These are phyloP conservation scores for Schizonepeta tenuifolia DNA, from an alignment of 257 asterid species.

Conservation along the genomic window DNA sequence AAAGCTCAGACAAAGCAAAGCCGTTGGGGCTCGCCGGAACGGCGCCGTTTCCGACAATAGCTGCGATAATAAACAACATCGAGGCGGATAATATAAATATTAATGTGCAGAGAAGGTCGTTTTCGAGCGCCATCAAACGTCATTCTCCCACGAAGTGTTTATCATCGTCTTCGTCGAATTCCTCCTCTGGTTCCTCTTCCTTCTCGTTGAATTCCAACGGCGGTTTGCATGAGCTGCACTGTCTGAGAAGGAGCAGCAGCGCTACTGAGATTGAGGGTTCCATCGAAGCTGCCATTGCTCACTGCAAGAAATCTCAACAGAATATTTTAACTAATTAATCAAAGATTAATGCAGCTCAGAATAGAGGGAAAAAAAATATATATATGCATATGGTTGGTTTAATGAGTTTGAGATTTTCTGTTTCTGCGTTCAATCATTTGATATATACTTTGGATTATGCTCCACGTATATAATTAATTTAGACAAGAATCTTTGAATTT, in stretches of 20 bases:
- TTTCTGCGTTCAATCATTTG: background rate
- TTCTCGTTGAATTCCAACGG: slow-evolving; percentile 57
- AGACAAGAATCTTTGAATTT: background rate
- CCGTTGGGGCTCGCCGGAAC: background rate
- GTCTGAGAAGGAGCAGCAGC: slow-evolving; percentile 67
- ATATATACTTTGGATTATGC: slow-evolving; percentile 3
- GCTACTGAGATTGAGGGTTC: slow-evolving; percentile 68
- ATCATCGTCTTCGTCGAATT: slow-evolving; percentile 56
- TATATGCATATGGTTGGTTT: no score
- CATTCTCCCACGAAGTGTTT: slow-evolving; percentile 58
- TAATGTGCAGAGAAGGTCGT: slow-evolving; percentile 60
- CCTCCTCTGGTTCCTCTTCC: slow-evolving; percentile 56
- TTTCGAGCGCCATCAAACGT: slow-evolving; percentile 72
- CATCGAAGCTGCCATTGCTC: slow-evolving; percentile 87
- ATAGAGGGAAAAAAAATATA: no score
- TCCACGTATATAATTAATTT: slow-evolving; percentile 20
- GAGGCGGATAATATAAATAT: slow-evolving; percentile 2
- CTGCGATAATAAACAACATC: slow-evolving; percentile 42
- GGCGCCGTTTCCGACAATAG: slow-evolving; percentile 49
- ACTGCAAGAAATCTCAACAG: slow-evolving; percentile 73
- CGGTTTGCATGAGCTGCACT: slow-evolving; percentile 45
- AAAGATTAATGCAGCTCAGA: no score
- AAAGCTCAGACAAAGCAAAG: no score
- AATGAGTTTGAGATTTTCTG: slow-evolving; percentile 2
- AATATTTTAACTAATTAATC: no score